Conservation (phyloP, 2,329 filamentous ascomycete species). For the Monosporascus ibericus region DNA sequence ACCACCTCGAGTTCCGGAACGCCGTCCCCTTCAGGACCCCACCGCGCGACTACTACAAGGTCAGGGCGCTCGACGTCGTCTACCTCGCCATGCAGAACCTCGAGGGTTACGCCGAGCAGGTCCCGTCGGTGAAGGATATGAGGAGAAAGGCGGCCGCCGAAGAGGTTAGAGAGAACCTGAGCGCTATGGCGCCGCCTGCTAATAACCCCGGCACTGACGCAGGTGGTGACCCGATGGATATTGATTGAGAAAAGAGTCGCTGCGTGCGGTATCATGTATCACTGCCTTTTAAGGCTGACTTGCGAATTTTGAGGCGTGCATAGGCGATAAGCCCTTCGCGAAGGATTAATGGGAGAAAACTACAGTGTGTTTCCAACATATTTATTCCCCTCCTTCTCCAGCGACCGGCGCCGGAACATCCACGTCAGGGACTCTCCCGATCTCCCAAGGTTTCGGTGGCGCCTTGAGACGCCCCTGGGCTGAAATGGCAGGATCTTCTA, state of each 20-base stretch:
- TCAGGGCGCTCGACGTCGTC: conserved; percentile 11
- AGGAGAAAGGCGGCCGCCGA: not conserved
- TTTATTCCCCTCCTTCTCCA: conserved; percentile 4
- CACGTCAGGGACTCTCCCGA: conserved; percentile 28
- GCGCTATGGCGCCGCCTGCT: not conserved
- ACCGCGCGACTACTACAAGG: conserved; percentile 16
- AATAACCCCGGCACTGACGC: not conserved
- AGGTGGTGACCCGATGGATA: not conserved
- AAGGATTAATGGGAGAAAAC: not conserved
- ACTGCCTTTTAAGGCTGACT: no score
- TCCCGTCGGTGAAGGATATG: not conserved
- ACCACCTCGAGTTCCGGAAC: conserved; percentile 5
- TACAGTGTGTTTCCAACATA: not conserved
- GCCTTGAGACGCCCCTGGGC: conserved; percentile 21
- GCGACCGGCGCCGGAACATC: not conserved
- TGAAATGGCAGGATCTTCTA: conserved; percentile 48
- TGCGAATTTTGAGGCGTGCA: no score
- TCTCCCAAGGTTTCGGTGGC: conserved; percentile 61
- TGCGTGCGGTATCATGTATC: no score
- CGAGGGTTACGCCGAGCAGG: not conserved
- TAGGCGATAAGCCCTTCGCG: not conserved
- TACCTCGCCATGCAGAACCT: conserved; percentile 10
- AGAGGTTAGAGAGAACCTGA: not conserved
- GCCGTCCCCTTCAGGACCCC: conserved; percentile 6
- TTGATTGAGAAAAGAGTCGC: not conserved